phyloP scores from a whole-genome alignment of 2,329 filamentous ascomycete species.

The Colletotrichum chlorophyti region DNA sequence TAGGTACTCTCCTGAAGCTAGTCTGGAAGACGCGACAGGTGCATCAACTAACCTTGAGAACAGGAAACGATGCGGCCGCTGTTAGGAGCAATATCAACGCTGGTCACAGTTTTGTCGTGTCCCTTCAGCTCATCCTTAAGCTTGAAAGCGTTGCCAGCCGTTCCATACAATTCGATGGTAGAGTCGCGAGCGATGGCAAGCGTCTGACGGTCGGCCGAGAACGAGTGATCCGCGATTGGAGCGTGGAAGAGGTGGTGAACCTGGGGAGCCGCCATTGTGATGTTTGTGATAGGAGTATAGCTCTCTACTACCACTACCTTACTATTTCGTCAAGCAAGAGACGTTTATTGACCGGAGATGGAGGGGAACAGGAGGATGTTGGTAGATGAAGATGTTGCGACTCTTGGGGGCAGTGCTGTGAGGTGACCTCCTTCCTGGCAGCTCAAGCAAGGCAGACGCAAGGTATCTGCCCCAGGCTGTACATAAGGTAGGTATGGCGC shows the following conservation, averaged over 20 bases:
- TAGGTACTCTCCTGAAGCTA: neutral
- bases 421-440: constrained; percentile 10
- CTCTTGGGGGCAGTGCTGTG: constrained; percentile 14
- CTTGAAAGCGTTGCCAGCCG: constrained; percentile 75
- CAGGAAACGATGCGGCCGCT: constrained; percentile 96
- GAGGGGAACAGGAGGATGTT: neutral
- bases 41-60: constrained; percentile 75
- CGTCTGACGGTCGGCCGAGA: constrained; percentile 88
- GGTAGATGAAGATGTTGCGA: constrained; percentile 4
- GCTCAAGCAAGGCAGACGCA: no score
- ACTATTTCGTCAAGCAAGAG: neutral
- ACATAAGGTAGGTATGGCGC: constrained; percentile 11
- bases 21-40: no score
- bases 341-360: neutral
- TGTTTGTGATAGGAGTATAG: constrained; percentile 77
- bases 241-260: constrained; percentile 97
- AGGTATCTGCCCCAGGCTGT: neutral
- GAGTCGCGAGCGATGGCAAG: constrained; percentile 92
- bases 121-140: constrained; percentile 93
- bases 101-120: constrained; percentile 96
- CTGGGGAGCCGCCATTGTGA: constrained; percentile 82
- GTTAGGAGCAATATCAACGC: constrained; percentile 91
- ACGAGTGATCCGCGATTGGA: constrained; percentile 96
- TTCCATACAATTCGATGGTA: constrained; percentile 85
- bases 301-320: constrained; percentile 89